These are phyloP conservation scores for Suillus subaureus DNA, from an alignment of 768 basidiomycete genomes.

Conservation along the genomic window DNA sequence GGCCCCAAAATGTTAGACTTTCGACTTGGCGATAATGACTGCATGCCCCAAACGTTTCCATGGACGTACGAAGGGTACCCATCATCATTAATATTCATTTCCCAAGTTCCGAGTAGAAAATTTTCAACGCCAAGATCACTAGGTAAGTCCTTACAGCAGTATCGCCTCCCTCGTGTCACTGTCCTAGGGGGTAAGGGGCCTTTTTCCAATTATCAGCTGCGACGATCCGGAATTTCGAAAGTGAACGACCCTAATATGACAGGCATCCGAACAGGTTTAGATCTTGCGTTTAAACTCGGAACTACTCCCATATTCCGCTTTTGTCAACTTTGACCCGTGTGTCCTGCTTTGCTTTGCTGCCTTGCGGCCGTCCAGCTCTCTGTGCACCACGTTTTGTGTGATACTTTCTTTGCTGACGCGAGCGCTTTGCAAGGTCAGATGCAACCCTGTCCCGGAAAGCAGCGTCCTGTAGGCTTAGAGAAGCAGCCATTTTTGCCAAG, in stretches of 20 bases:
- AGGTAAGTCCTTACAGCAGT: neutral
- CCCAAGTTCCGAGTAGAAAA: neutral
- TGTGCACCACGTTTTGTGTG: conserved; percentile 73
- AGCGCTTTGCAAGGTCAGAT: conserved; percentile 61
- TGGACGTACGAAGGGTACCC: neutral
- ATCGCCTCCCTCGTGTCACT: neutral
- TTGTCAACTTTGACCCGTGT: conserved; percentile 61
- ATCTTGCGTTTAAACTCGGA: neutral
- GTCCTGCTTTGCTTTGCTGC: conserved; percentile 87
- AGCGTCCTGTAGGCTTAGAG: conserved; percentile 35
- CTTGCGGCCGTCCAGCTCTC: conserved; percentile 67
- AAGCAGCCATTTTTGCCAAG: conserved; percentile 44
- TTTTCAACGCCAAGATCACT: neutral
- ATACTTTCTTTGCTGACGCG: conserved; percentile 70
- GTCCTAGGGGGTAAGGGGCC: neutral
- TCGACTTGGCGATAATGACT: neutral
- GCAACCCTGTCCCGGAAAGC: conserved; percentile 64
- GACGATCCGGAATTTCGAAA: neutral
- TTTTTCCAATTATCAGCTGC: neutral
- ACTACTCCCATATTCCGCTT: conserved; percentile 62
- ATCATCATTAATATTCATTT: neutral
- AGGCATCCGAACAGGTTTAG: neutral
- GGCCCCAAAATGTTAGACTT: neutral
- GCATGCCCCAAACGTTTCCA: neutral
- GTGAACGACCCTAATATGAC: neutral